Evolutionary conservation across 805 yeast species (phyloP), one percentile per base, ranked within the genome.

Genomic region (Yarrowia deformans): DNA sequence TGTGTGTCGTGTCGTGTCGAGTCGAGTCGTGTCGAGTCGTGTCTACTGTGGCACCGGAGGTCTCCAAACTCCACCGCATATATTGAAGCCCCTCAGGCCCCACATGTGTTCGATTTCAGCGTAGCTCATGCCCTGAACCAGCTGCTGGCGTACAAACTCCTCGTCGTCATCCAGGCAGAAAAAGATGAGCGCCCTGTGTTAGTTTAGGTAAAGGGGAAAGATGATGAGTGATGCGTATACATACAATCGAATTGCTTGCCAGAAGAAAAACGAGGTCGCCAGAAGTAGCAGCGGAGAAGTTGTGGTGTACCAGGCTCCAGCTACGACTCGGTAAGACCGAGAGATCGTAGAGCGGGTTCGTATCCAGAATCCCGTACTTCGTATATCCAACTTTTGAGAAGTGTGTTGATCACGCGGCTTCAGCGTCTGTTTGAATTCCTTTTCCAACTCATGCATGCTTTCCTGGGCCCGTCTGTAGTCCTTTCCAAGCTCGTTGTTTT

Each of bases 81-180:
- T 19, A 29, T 60, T 60, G 43, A 60, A 60, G 19, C 52, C 66
- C 18, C 66, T 14, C 6, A 60, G 42, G 4, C 66, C 66, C 66
- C 66, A 60, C 66, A 60, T 60, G 34, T 42, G 50, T 23, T 60
- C 66, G 18, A 60, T 60, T 34, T 60, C 66, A 4, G 66, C 52
- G 19, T 60, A 60, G 52, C 52, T 43, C 66, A 60, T 60, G 42
- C 66, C 66, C 52, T 60, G 50, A 8, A 60, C 40, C 34, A 60
- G 66, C 52, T 60, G 66, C 19, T 60, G 66, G 39, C 66, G 66
- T 34, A 60, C 66, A 60, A 60, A 60, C 42, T 60, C 66, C 52
- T 60, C 66, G 52, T 60, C 66, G 52, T 60, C 66, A 48, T 60
- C 52, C 42, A 60, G 66, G 46, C 66, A 60, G 52, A 60, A 45